Evolutionary conservation across 129 eudicot species (phyloP), one percentile per base, ranked within the genome.

Genomic region (Arctium minus): DNA sequence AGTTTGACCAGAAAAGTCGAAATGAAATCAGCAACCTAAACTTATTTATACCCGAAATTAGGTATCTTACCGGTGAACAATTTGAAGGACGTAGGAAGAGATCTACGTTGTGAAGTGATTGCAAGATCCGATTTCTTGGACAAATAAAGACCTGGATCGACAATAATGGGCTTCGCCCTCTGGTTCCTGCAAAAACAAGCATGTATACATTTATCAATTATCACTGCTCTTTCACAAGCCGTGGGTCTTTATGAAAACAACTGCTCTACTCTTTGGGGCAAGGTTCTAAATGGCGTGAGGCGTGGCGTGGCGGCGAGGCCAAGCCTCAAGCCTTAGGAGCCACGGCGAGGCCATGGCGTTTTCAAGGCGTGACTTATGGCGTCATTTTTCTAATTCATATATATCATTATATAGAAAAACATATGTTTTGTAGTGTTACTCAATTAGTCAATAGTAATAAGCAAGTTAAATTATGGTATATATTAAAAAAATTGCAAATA

Each of bases 71-170:
- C 99, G 8, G 99, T 96, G 84, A 93, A 93, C 90, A 96, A 79
- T 75, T 84, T 92, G 72, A 91, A 96, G 68, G 99, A 88, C 74
- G 99, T 96, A 39, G 99, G 99, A 62, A 96, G 89, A 62, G 99
- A 93, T 80, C 99, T 88, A 35, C 93, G 94, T 70, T 96, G 99
- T 22, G 94, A 87, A 68, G 99, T 96, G 88, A 82, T 64, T 64
- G 99, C 90, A 89, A 96, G 90, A 70, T 96, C 99, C 53, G 99
- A 93, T 87, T 96, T 96, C 84, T 92, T 96, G 39, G 99, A 93
- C 70, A 96, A 80, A 81, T 96, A 93, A 53, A 96, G 98, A 70
- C 97, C 99, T 0, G 99, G 99, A 86, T 96, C 99, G 37, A 96
- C 90, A 46, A 96, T 93, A 75, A 96, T 93, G 0, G 98, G 91